These are phyloP conservation scores for Gaertneriomyces semiglobifer DNA, from an alignment of 192 early-diverging fungal genomes.

Conservation along the genomic window DNA sequence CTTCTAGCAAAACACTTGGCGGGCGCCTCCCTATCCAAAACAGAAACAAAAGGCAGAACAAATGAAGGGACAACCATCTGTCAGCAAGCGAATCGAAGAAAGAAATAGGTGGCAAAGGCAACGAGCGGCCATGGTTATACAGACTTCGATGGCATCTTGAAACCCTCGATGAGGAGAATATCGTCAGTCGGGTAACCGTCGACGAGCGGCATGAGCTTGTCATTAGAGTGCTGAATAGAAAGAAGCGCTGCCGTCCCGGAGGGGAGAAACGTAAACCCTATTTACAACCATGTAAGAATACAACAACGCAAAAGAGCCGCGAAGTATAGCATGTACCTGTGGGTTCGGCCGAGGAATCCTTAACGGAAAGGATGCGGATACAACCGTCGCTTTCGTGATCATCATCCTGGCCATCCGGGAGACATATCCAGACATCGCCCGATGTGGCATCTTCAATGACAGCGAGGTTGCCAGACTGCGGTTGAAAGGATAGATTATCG, in stretches of 20 bases:
- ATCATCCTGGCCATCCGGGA: neutral
- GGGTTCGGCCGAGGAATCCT: neutral
- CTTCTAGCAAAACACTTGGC: too few species aligned
- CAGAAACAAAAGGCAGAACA: too few species aligned
- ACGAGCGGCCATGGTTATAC: too few species aligned
- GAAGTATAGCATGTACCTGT: neutral
- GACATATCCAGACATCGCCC: slow-evolving; percentile 1
- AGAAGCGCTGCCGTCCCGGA: neutral
- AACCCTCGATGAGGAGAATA: slow-evolving; percentile 3
- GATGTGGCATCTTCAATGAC: neutral
- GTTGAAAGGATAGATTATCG: neutral
- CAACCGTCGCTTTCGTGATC: slow-evolving; percentile 2
- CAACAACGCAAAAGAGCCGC: too few species aligned
- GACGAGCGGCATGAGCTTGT: slow-evolving; percentile 1
- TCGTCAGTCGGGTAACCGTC: neutral
- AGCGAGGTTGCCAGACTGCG: slow-evolving; percentile 6
- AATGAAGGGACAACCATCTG: too few species aligned
- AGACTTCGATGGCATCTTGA: neutral
- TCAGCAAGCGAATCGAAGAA: too few species aligned
- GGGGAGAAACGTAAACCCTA: slow-evolving; percentile 1
- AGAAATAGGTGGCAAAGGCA: too few species aligned
- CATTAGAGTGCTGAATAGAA: slow-evolving; percentile 1
- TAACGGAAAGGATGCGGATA: slow-evolving; percentile 2
- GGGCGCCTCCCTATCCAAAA: too few species aligned
- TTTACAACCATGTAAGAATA: too few species aligned